Evolutionary conservation across 2,329 filamentous ascomycete genomes (phyloP).

Genomic region (Epicoccum nigrum): DNA sequence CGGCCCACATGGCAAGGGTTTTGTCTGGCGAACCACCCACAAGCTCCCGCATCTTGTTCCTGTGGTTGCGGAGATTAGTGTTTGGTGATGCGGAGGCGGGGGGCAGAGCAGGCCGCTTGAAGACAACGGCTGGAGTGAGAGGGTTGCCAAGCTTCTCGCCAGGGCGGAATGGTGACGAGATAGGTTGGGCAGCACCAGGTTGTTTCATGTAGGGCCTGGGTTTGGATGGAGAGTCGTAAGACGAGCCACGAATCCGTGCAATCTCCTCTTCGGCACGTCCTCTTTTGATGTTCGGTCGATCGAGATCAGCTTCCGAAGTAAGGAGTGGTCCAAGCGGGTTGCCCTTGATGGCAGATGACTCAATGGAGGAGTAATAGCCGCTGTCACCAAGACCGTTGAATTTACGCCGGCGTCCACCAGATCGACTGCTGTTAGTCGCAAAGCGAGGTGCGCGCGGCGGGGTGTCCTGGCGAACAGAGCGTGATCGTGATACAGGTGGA

Average conservation of each 20-base stretch:
- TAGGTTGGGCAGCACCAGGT: constrained; percentile 37
- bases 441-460: constrained; percentile 73
- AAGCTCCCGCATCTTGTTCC: constrained; percentile 79
- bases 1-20: constrained; percentile 58
- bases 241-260: constrained; percentile 87
- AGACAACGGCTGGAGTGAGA: constrained; percentile 82
- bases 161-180: constrained; percentile 51
- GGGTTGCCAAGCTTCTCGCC: constrained; percentile 61
- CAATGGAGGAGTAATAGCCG: constrained; percentile 94
- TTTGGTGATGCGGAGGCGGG: constrained; percentile 87
- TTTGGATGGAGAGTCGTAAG: constrained; percentile 88
- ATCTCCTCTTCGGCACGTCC: constrained; percentile 96
- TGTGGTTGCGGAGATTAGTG: constrained; percentile 87
- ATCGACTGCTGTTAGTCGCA: constrained; percentile 69
- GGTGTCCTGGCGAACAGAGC: constrained; percentile 68
- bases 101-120: constrained; percentile 69
- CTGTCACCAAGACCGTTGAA: constrained; percentile 86
- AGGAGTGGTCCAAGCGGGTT: constrained; percentile 68
- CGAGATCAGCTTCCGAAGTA: constrained; percentile 75
- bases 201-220: constrained; percentile 62
- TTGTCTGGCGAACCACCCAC: constrained; percentile 75
- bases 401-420: constrained; percentile 75
- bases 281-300: constrained; percentile 80
- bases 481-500: constrained; percentile 71
- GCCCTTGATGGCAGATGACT: constrained; percentile 83